Conservation (phyloP, 371 early-diverging fungal genomes). For the Mucor saturninus region DNA sequence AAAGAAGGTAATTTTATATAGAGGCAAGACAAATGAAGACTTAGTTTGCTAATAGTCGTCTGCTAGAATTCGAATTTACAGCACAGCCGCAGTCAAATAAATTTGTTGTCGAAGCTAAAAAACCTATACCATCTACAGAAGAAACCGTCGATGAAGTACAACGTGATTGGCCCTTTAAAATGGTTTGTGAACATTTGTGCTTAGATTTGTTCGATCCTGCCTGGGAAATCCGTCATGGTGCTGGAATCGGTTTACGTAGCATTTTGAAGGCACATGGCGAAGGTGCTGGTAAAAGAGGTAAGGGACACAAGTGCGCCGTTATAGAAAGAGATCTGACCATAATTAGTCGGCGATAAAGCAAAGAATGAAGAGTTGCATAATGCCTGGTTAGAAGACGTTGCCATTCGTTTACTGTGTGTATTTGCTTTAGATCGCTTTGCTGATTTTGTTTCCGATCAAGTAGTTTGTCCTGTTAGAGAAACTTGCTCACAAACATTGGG, state of each 20-base stretch:
- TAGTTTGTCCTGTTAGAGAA: conserved; percentile 95
- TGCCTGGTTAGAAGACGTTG: conserved; percentile 85
- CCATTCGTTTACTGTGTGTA: conserved; percentile 89
- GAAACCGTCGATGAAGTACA: conserved; percentile 25
- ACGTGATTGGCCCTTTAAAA: conserved; percentile 91
- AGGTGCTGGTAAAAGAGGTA: conserved; percentile 79
- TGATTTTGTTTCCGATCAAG: conserved; percentile 96
- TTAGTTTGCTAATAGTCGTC: not conserved
- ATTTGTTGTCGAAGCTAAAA: conserved; percentile 77
- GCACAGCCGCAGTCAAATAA: conserved; percentile 75
- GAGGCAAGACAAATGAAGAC: not conserved
- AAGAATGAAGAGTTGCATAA: conserved; percentile 76
- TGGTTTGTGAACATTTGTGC: conserved; percentile 87
- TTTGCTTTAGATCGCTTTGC: conserved; percentile 95
- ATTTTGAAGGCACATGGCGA: conserved; percentile 85
- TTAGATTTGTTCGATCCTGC: conserved; percentile 88
- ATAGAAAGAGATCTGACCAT: not conserved
- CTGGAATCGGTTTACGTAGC: conserved; percentile 92
- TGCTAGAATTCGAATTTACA: conserved; percentile 61
- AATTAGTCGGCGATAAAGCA: conserved; percentile 45
- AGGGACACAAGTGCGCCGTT: not conserved
- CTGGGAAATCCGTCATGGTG: conserved; percentile 98
- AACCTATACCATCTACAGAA: conserved; percentile 40
- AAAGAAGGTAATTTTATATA: conserved; percentile 41
- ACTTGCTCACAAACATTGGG: conserved; percentile 94